Evolutionary conservation across 164 flowering plant genomes (phyloP), one percentile per base, ranked within the genome.

Genomic region (Warburgia ugandensis): DNA sequence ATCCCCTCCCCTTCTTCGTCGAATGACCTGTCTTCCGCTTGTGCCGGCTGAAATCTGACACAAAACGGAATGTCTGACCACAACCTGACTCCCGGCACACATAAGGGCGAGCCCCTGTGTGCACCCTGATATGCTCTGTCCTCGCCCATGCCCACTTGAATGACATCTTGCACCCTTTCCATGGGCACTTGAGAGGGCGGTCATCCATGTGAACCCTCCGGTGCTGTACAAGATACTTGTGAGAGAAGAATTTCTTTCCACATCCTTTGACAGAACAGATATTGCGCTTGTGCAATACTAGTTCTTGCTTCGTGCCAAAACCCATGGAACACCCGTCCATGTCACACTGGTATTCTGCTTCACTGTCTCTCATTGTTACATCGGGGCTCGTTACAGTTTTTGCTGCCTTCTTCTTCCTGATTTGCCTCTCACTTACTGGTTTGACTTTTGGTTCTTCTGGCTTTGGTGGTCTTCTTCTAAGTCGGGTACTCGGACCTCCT

Each of bases 121-220:
- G 99, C 65, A 92, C 99, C 67, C 99, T 60, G 1, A 94, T 86
- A 71, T 94, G 97, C 58, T 94, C 99, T 0, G 99, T 94, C 35
- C 97, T 61, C 9, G 99, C 91, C 99, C 99, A 94, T 19, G 97
- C 92, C 99, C 99, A 94, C 71, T 94, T 92, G 69, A 92, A 89
- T 0, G 92, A 68, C 99, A 89, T 94, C 76, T 77, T 86, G 76
- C 99, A 94, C 47, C 99, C 97, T 65, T 79, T 88, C 97, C 97
- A 89, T 0, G 99, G 97, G 63, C 99, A 94, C 63, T 84, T 80
- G 2, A 94, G 73, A 27, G 99, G 99, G 11, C 97, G 88, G 42
- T 84, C 94, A 50, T 94, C 99, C 60, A 68, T 16, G 58, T 94
- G 99, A 30, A 94, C 99, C 23, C 96, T 76, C 29, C 91, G 73